Conservation (phyloP, 148 eudicot genomes). For the Arbutus unedo region DNA sequence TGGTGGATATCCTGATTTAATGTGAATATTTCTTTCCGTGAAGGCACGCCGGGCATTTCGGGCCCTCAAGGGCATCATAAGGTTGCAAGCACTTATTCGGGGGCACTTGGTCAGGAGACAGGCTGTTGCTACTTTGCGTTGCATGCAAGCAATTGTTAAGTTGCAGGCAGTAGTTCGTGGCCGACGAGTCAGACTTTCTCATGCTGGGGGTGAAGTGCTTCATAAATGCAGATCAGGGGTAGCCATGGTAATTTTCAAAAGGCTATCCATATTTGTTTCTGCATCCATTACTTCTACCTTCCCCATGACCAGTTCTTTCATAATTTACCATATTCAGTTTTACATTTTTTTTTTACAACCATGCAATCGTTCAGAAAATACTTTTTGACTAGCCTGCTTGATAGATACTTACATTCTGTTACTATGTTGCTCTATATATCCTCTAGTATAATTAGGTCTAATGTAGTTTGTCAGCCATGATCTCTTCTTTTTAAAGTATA, state of each 20-base stretch:
- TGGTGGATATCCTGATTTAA: background rate
- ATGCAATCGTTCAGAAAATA: background rate
- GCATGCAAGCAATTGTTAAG: conserved; percentile 53
- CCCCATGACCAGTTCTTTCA: background rate
- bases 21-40: conserved; percentile 11
- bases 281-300: background rate
- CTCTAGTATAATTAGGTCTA: background rate
- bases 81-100: conserved; percentile 70
- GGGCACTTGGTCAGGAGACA: conserved; percentile 77
- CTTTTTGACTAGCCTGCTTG: conserved; percentile 3
- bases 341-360: background rate
- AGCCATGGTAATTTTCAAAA: conserved; percentile 26
- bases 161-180: conserved; percentile 59
- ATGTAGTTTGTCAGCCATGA: background rate
- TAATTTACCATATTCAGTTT: background rate
- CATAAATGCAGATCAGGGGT: conserved; percentile 21
- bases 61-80: conserved; percentile 64
- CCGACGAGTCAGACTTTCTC: conserved; percentile 41
- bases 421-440: background rate
- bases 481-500: background rate
- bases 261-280: background rate
- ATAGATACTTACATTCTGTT: background rate
- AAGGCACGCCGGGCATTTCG: conserved; percentile 62
- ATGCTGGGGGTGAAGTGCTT: conserved; percentile 27
- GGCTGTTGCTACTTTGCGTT: conserved; percentile 56